A percentile compares a stretch with the other conserved stretches of the same genome.
Conservation (phyloP, 139 green algal species). For the Chlamydomonas eustigma region DNA sequence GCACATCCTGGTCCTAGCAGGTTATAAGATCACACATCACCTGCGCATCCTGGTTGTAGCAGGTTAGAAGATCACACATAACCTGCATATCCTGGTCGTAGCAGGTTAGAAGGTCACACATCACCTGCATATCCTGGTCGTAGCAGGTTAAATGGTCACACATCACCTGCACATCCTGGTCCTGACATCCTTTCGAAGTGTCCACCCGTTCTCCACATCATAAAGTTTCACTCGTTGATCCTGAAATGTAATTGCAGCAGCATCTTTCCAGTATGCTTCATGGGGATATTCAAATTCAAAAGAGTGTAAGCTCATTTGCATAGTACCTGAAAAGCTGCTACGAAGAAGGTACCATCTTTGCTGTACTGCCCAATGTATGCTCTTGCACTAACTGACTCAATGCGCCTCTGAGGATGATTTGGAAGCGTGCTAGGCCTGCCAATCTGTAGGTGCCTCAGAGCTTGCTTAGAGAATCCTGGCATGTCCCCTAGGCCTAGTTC, state of each 20-base stretch:
- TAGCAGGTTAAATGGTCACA: slow-evolving; percentile 32
- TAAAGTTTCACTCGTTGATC: slow-evolving; percentile 74
- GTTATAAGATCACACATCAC: neutral
- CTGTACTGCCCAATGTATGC: slow-evolving; percentile 94
- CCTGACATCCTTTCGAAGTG: slow-evolving; percentile 71
- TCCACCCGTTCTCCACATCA: slow-evolving; percentile 55
- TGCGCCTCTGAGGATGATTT: slow-evolving; percentile 24
- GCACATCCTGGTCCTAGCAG: neutral
- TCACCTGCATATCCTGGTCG: slow-evolving; percentile 47
- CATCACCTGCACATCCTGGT: slow-evolving; percentile 47
- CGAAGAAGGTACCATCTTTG: slow-evolving; percentile 70
- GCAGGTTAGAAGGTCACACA: neutral
- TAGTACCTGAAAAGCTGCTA: slow-evolving; percentile 73
- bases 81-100: neutral
- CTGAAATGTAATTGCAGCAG: slow-evolving; percentile 19
- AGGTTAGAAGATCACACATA: neutral
- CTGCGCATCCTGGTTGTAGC: neutral
- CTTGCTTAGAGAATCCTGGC: slow-evolving; percentile 10
- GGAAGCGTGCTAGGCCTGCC: slow-evolving; percentile 9
- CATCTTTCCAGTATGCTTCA: neutral
- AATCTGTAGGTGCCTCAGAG: slow-evolving; percentile 26
- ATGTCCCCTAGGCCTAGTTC: slow-evolving; percentile 19
- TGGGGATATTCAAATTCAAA: neutral
- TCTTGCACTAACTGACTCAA: slow-evolving; percentile 58
- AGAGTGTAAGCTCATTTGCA: neutral